phyloP scores from a whole-genome alignment of 2,329 filamentous ascomycete species.

The Cercospora janseana region DNA sequence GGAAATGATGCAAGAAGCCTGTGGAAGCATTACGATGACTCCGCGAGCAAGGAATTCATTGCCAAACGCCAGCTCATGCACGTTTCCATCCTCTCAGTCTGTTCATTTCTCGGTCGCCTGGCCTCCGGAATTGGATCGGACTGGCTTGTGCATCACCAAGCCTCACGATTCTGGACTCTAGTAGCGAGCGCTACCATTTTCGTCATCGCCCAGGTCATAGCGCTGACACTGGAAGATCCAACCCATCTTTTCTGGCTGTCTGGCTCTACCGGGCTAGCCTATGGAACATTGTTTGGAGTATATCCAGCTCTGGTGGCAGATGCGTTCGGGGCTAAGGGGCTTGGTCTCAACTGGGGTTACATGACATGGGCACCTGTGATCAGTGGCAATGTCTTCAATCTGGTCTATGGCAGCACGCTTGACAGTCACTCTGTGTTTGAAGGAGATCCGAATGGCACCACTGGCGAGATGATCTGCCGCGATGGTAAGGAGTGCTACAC shows the following conservation, averaged over 20 bases:
- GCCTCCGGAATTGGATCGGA: conserved; percentile 80
- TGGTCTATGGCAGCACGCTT: conserved; percentile 81
- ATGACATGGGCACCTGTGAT: conserved; percentile 89
- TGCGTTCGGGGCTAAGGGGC: conserved; percentile 81
- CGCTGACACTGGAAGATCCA: conserved; percentile 72
- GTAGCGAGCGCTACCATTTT: conserved; percentile 76
- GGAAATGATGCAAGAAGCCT: conserved; percentile 82
- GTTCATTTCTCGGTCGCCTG: conserved; percentile 80
- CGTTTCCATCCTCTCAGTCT: conserved; percentile 88
- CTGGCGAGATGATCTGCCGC: conserved; percentile 64
- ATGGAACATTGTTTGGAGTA: conserved; percentile 91
- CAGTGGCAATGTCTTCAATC: conserved; percentile 87
- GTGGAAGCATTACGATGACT: conserved; percentile 81
- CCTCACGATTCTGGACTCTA: conserved; percentile 88
- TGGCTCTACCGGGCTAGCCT: conserved; percentile 78
- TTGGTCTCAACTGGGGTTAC: conserved; percentile 94
- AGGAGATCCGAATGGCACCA: conserved; percentile 50
- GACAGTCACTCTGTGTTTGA: conserved; percentile 73
- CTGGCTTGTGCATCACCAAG: conserved; percentile 75
- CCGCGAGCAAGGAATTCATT: conserved; percentile 70
- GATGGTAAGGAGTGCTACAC: conserved; percentile 80
- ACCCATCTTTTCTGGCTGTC: conserved; percentile 75
- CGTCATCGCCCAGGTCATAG: conserved; percentile 72
- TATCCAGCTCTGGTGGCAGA: conserved; percentile 85
- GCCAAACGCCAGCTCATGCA: conserved; percentile 82